Evolutionary conservation across 2,329 filamentous ascomycete species (phyloP), one percentile per base, ranked within the genome.

Genomic region (Penicillium verrucosum): DNA sequence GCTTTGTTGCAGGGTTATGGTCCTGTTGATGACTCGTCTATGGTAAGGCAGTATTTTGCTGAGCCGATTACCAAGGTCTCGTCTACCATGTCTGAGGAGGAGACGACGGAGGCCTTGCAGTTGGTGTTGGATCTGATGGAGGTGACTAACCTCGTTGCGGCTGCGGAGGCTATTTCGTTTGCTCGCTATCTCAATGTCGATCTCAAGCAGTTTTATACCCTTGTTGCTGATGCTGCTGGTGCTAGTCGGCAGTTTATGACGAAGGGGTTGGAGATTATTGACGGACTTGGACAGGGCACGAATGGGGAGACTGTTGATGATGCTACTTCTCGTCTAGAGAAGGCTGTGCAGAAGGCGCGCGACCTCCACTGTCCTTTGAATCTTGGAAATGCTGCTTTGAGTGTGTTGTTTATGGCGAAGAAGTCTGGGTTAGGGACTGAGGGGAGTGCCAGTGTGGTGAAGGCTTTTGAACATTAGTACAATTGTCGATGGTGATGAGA

Each of bases 1-100:
- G 84, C 80, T 14, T 70, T 88, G 8, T 77, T 81, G 25, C 80
- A 82, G 40, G 87, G 86, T 10, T 85, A 77, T 60, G 77, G 80
- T 0, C 67, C 76, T 12, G 74, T 82, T 49, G 82, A 85, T 61
- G 82, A 85, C 60, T 80, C 82, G 2, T 78, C 80, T 12, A 75
- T 84, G 63, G 81, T 85, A 16, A 81, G 81, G 51, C 75, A 84
- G 48, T 85, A 84, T 71, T 72, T 64, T 51, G 36, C 67, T 16
- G 70, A 75, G 0, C 73, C 79, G 0, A 73, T 81, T 12, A 60
- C 72, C n/a, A 68, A 73, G 21, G 73, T 78, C 7, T 67, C 65
- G 4, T 60, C 66, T 21, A 66, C 73, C 37, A 62, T 68, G 40
- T 68, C 75, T 8, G 59, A 63, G 5, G 64, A 72, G 11, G 72